Conservation (phyloP, 2,329 filamentous ascomycete species). For the Penicillium fuscoglaucum region DNA sequence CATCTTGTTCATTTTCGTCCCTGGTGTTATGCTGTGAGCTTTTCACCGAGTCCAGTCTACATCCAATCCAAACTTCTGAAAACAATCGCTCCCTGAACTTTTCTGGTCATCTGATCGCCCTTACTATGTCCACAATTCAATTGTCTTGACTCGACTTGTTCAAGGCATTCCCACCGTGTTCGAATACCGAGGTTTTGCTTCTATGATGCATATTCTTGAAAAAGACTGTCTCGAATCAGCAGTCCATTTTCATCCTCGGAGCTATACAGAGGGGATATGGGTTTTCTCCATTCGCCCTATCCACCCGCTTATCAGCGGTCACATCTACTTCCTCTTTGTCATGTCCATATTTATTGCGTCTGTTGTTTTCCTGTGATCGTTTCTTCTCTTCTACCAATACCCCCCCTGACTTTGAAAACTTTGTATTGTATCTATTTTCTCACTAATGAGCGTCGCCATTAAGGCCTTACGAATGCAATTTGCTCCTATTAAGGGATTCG, state of each 20-base stretch:
- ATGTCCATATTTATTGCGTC: conserved; percentile 29
- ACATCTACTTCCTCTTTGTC: conserved; percentile 17
- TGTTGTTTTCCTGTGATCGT: conserved; percentile 10
- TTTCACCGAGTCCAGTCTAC: neutral
- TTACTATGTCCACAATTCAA: neutral
- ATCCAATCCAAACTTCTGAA: neutral
- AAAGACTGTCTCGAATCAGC: neutral
- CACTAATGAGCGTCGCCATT: conserved; percentile 24
- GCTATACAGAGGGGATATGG: neutral
- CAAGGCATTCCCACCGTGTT: conserved; percentile 12
- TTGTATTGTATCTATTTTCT: conserved; percentile 33
- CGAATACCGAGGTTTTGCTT: conserved; percentile 18
- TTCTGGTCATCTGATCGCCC: neutral
- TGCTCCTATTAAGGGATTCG: conserved; percentile 3
- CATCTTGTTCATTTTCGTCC: conserved; percentile 90
- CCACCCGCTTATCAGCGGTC: conserved; percentile 12
- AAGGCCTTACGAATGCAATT: conserved; percentile 25
- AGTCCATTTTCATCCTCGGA: neutral
- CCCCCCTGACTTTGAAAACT: conserved; percentile 29
- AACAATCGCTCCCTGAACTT: neutral
- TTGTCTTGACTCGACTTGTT: conserved; percentile 1
- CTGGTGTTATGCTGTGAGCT: conserved; percentile 62
- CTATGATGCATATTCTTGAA: conserved; percentile 19
- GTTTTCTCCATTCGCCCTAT: conserved; percentile 1
- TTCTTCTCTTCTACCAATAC: conserved; percentile 35